A percentile compares a stretch with the other conserved stretches of the same genome.
Evolutionary conservation across 495 filamentous ascomycete species (phyloP).

Genomic region (Aspergillus panamensis): DNA sequence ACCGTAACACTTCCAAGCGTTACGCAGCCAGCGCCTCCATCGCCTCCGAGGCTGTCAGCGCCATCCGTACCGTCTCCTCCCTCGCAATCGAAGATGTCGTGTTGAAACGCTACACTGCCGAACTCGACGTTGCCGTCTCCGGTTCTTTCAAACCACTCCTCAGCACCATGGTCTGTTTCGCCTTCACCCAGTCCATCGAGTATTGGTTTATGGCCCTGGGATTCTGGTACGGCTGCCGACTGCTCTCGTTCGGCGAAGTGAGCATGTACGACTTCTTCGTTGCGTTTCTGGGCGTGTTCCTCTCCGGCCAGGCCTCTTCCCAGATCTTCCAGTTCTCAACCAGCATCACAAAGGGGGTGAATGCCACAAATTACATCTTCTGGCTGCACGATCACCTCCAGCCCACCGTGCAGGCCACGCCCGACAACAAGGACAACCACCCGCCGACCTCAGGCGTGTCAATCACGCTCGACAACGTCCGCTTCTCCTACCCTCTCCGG

Average conservation of each 20-base stretch:
- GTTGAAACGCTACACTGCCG: slow-evolving; percentile 16
- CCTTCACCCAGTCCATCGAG: slow-evolving; percentile 32
- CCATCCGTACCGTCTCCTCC: slow-evolving; percentile 54
- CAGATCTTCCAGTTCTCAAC: slow-evolving; percentile 39
- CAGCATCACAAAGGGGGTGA: slow-evolving; percentile 46
- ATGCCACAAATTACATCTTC: slow-evolving; percentile 41
- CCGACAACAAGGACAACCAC: not conserved
- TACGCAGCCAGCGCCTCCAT: slow-evolving; percentile 50
- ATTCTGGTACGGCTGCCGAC: slow-evolving; percentile 47
- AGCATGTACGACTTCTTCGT: slow-evolving; percentile 47
- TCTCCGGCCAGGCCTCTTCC: slow-evolving; percentile 47
- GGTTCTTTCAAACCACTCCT: slow-evolving; percentile 47
- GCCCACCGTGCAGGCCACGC: not conserved
- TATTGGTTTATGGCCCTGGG: slow-evolving; percentile 49
- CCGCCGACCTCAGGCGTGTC: not conserved
- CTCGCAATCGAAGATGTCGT: slow-evolving; percentile 51
- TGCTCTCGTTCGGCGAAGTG: slow-evolving; percentile 40
- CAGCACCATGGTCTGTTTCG: slow-evolving; percentile 38
- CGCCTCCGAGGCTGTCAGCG: slow-evolving; percentile 51
- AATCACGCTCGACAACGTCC: slow-evolving; percentile 34
- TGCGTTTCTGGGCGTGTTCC: slow-evolving; percentile 52
- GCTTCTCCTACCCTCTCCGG: slow-evolving; percentile 54
- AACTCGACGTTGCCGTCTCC: slow-evolving; percentile 53
- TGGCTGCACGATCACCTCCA: not conserved
- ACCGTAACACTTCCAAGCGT: slow-evolving; percentile 32